These are phyloP conservation scores for Knufia fluminis DNA, from an alignment of 2,329 filamentous ascomycete genomes.

Conservation along the genomic window DNA sequence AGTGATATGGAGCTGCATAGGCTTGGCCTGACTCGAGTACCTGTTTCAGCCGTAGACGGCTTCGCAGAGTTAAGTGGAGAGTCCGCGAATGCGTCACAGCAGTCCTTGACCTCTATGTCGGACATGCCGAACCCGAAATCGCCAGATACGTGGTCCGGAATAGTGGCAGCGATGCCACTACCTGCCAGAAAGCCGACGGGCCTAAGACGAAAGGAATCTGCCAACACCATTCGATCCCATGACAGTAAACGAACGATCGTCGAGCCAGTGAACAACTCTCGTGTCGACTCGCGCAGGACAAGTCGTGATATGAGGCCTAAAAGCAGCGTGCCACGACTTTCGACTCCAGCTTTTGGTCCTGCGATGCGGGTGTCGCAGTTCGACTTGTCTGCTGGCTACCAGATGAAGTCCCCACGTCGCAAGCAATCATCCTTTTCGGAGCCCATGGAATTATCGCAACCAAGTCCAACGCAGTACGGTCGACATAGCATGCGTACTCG, in stretches of 20 bases:
- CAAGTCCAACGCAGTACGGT: conserved; percentile 25
- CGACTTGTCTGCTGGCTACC: conserved; percentile 22
- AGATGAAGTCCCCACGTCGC: conserved; percentile 11
- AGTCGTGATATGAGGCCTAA: conserved; percentile 6
- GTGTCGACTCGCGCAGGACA: conserved; percentile 11
- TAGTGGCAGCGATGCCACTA: conserved; percentile 18
- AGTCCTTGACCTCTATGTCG: conserved; percentile 4
- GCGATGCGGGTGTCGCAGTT: conserved; percentile 15
- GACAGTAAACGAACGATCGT: conserved; percentile 20
- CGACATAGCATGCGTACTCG: conserved; percentile 2
- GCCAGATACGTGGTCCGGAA: conserved; percentile 18
- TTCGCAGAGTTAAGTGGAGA: conserved; percentile 22
- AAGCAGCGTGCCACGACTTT: conserved; percentile 17
- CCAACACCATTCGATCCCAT: conserved; percentile 15
- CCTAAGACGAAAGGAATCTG: conserved; percentile 18
- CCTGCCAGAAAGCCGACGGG: conserved; percentile 14
- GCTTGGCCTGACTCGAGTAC: background rate
- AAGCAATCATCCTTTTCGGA: conserved; percentile 21
- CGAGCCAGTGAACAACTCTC: conserved; percentile 20
- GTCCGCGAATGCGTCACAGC: conserved; percentile 12
- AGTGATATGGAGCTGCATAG: background rate
- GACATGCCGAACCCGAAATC: conserved; percentile 5
- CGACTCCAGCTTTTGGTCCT: conserved; percentile 19
- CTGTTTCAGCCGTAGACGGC: conserved; percentile 14
- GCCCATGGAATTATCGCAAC: conserved; percentile 30